Base-by-base conservation (phyloP, 1,284 basidiomycete genomes). In the Tilletia horrida region DNA sequence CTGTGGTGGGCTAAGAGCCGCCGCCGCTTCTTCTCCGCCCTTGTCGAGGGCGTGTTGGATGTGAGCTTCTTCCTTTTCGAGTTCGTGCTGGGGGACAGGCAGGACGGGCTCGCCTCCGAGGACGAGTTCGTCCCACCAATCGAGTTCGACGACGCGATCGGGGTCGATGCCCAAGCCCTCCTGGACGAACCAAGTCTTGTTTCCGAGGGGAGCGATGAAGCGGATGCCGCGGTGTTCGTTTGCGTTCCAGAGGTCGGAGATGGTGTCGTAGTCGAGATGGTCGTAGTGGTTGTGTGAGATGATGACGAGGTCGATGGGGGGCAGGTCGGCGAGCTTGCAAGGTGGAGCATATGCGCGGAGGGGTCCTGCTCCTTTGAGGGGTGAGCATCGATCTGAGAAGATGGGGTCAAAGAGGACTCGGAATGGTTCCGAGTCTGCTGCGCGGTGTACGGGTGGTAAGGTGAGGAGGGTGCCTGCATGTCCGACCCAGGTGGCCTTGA, bases 261-360 rank as follows among this genome's bases (percentile, higher is more conserved):
- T 74, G 7, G 77, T 77, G 21, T 72, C 65, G 40, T 69, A 70
- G 65, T 81, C 79, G 23, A 81, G 69, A 65, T 81, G 79, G 44
- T 81, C 79, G 66, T 79, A 81, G 67, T 81, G 79, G 29, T 76
- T 77, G 70, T 81, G 79, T 3, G 77, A 79, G 68, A 81, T 81
- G 57, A 77, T 50, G 57, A 79, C 78, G 0, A 76, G 25, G 63
- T 81, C 73, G 44, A 81, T 70, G 3, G 69, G 71, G 11, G 79
- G 79, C n/a, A 81, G 64, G 42, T 69, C 74, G 0, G 62, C 62
- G 14, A 77, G 62, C 2, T 64, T n/a, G 59, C 78, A 79, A 1
- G 79, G 79, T 21, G 78, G 63, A 14, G 73, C 64, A 45, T 73
- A 79, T 8, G 69, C 67, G 23, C 79, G 69, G n/a, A 66, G 48